Evolutionary conservation across 1,284 basidiomycete species (phyloP), one percentile per base, ranked within the genome.

Genomic region (Ganoderma resinaceum): DNA sequence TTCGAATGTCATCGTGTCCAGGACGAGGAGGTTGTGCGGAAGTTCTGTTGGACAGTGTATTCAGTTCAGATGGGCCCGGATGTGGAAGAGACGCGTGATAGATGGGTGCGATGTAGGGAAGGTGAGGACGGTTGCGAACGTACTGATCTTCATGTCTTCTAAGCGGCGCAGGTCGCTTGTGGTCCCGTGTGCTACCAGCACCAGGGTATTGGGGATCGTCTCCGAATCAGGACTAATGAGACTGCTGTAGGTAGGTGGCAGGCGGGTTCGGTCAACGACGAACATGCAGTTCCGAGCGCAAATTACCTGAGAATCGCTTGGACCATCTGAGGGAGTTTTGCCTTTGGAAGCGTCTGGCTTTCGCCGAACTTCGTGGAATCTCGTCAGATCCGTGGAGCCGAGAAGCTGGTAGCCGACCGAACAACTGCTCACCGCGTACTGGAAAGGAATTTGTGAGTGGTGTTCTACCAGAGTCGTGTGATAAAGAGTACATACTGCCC

Each of bases 171-270:
- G 78, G 70, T 89, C 85, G 6, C 84, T 83, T 55, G 80, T 79
- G 52, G 87, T 79, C 35, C 92, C 91, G 72, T 94, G 89, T 1
- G 85, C 89, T n/a, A 96, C 85, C 4, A 96, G 83, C 31, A 96
- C 89, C 52, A 96, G 88, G 8, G 84, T 85, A 77, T 95, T 96
- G 40, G 91, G 77, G 0, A 84, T 78, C 3, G 86, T 90, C 74
- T 95, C 94, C 5, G 89, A 90, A 75, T 95, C 94, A 0, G 95
- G 94, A 65, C 89, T 92, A 1, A 89, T 84, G 29, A 95, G 85
- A 70, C 89, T 90, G 78, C 91, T 92, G 79, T 72, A 70, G 26
- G 49, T 40, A 23, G 31, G 66, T 63, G 52, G 59, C 5, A 42
- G 23, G 16, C 52, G 23, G 46, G 42, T 66, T 60, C 68, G 65